Percentiles rank a stretch among this genome's conserved stretches.
Evolutionary conservation across 2,329 filamentous ascomycete species (phyloP).

Genomic region (Hortaea sp.): DNA sequence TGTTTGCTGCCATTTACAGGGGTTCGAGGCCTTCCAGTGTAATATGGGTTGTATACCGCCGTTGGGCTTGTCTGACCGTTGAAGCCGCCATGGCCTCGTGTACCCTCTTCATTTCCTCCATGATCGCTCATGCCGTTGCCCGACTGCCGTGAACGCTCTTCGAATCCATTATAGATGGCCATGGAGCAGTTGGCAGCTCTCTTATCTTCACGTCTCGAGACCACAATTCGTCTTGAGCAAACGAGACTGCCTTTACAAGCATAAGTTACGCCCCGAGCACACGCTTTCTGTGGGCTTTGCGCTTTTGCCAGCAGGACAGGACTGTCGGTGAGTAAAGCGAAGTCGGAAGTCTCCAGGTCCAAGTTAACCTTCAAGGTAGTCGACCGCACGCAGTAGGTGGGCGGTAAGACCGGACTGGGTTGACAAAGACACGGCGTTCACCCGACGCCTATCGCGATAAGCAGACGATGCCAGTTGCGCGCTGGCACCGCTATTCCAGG

Average conservation of each 20-base stretch:
- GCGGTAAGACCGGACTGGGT: background rate
- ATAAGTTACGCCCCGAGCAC: too few relatives aligned
- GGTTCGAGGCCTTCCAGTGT: slow-evolving; percentile 23
- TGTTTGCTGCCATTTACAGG: slow-evolving; percentile 19
- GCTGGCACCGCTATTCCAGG: too few relatives aligned
- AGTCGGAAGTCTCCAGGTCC: too few relatives aligned
- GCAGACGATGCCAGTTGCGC: background rate
- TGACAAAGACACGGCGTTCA: background rate
- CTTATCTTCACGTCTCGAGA: too few relatives aligned
- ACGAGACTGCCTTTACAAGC: too few relatives aligned
- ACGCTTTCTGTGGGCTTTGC: background rate
- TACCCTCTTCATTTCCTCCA: background rate
- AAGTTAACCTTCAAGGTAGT: background rate
- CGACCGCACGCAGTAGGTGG: background rate
- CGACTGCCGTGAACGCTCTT: background rate
- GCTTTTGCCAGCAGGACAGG: too few relatives aligned
- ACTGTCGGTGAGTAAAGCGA: too few relatives aligned
- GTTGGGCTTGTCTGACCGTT: slow-evolving; percentile 8
- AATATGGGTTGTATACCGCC: slow-evolving; percentile 27
- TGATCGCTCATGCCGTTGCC: background rate
- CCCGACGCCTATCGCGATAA: background rate
- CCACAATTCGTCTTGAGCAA: too few relatives aligned
- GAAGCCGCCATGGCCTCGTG: background rate
- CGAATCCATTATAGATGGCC: slow-evolving; percentile 6
- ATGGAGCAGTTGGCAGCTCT: background rate